Evolutionary conservation across 441 rosid genomes (phyloP).

Genomic region (Sinapis alba): DNA sequence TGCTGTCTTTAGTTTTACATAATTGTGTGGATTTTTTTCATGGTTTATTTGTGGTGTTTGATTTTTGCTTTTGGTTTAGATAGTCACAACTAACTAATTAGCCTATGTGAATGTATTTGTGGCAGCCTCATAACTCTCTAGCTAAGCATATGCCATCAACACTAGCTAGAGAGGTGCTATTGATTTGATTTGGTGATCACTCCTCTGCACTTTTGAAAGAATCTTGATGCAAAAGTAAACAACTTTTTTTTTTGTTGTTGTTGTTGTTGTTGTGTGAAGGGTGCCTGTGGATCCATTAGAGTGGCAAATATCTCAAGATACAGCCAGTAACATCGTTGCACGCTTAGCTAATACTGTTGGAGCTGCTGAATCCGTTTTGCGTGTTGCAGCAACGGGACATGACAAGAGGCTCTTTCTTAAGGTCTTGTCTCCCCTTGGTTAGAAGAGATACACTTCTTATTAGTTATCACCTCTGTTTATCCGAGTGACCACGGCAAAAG

Average conservation of each 20-base stretch:
- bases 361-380: slow-evolving; percentile 88
- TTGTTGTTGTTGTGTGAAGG: no score
- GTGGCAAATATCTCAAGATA: slow-evolving; percentile 95
- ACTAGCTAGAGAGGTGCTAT: no score
- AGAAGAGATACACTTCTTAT: not conserved
- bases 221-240: not conserved
- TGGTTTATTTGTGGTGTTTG: not conserved
- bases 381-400: slow-evolving; percentile 97
- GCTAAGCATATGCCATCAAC: no score
- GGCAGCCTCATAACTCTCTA: no score
- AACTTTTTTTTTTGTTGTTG: slow-evolving; percentile 13
- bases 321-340: slow-evolving; percentile 57
- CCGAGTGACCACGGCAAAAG: no score
- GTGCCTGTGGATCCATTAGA: slow-evolving; percentile 96
- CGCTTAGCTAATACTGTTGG: slow-evolving; percentile 92
- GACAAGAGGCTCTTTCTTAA: slow-evolving; percentile 82
- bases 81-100: no score
- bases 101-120: no score
- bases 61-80: no score
- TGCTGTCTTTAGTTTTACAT: not conserved
- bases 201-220: no score
- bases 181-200: no score
- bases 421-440: slow-evolving; percentile 35
- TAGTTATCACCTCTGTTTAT: no score
- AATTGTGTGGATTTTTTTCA: not conserved